These are phyloP conservation scores for Amaranthus palmeri DNA, from an alignment of 148 eudicot genomes.

Conservation along the genomic window DNA sequence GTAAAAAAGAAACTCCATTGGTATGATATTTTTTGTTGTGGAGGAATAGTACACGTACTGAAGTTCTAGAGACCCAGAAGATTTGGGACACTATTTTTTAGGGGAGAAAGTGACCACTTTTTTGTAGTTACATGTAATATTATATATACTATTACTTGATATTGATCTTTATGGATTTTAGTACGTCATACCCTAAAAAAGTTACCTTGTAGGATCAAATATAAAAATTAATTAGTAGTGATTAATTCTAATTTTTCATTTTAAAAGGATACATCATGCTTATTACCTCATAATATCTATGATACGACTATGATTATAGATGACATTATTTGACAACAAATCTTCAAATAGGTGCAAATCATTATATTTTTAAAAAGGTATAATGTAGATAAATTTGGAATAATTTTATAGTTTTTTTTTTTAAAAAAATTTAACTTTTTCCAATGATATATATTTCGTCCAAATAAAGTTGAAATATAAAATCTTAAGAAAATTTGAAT, in stretches of 20 bases:
- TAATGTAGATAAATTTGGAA: no score
- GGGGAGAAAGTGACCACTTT: not conserved
- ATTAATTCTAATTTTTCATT: not conserved
- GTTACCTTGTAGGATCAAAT: slow-evolving; percentile 10
- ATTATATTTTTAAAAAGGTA: no score
- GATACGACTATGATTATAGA: not conserved
- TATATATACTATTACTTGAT: not conserved
- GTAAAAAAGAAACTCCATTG: slow-evolving; percentile 2
- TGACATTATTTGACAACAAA: not conserved
- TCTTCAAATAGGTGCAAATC: no score
- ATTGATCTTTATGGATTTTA: not conserved
- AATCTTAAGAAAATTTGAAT: no score
- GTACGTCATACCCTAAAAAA: slow-evolving; percentile 12
- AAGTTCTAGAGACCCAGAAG: not conserved
- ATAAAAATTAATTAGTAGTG: not conserved
- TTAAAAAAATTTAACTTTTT: no score
- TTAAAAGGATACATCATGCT: not conserved
- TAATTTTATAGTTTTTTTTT: no score
- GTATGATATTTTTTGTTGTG: slow-evolving; percentile 4
- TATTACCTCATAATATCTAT: not conserved
- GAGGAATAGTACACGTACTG: slow-evolving; percentile 1
- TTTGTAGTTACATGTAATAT: not conserved
- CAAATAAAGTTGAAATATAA: no score
- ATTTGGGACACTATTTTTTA: not conserved
- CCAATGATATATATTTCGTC: no score